A percentile compares a stretch with the other conserved stretches of the same genome.
Evolutionary conservation across 129 eudicot species (phyloP).

Genomic region (Pseudognaphalium luteoalbum): DNA sequence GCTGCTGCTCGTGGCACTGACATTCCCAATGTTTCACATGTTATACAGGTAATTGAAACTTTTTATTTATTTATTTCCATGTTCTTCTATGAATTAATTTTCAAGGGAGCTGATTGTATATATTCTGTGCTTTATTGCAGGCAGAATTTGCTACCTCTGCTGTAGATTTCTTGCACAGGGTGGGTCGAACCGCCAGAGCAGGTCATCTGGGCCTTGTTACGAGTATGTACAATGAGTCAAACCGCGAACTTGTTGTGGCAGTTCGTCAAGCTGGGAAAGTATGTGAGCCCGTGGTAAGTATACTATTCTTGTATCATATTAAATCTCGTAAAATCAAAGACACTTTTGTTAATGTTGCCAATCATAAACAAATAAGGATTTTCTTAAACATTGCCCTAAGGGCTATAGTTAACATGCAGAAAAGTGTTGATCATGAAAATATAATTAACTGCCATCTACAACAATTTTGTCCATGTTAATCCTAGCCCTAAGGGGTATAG

Average conservation of each 20-base stretch:
- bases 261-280: conserved; percentile 80
- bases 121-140: conserved; percentile 38
- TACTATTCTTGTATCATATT: neutral
- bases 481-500: no score
- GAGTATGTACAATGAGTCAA: conserved; percentile 65
- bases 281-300: conserved; percentile 78
- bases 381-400: no score
- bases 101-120: neutral
- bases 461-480: no score
- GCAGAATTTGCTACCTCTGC: conserved; percentile 96
- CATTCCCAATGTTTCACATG: conserved; percentile 86
- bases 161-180: conserved; percentile 94
- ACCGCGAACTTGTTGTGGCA: conserved; percentile 86
- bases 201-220: conserved; percentile 93
- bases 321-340: neutral
- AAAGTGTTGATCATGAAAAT: no score
- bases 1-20: conserved; percentile 98
- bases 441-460: no score
- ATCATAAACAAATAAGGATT: no score
- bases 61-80: neutral
- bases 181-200: conserved; percentile 96
- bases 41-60: conserved; percentile 64
- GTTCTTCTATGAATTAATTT: neutral
- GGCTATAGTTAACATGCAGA: no score
- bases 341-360: no score